These are phyloP conservation scores for Russula griseocarnosa DNA, from an alignment of 768 basidiomycete genomes.

Conservation along the genomic window DNA sequence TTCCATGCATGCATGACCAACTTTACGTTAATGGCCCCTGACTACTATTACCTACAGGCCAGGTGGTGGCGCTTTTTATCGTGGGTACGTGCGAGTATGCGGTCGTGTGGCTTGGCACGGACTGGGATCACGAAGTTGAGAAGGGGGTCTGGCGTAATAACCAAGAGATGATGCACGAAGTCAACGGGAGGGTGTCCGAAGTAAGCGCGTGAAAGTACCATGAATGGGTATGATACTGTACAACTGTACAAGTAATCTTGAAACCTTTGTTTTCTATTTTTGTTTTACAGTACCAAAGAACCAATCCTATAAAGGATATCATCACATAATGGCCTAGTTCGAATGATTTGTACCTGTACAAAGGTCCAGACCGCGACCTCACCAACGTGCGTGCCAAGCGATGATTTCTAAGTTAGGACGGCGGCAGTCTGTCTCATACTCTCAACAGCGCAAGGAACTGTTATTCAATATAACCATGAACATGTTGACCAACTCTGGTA, in stretches of 20 bases:
- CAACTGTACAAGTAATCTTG: neutral
- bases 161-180: constrained; percentile 13
- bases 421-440: no score
- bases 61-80: constrained; percentile 66
- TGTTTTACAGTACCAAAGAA: neutral
- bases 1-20: neutral
- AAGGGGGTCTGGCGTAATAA: constrained; percentile 40
- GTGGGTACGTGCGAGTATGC: constrained; percentile 67
- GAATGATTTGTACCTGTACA: neutral
- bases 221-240: neutral
- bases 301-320: neutral
- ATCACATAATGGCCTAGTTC: neutral
- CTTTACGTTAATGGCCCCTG: neutral
- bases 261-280: neutral
- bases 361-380: neutral
- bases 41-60: constrained; percentile 42
- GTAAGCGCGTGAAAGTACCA: constrained; percentile 1
- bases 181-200: neutral
- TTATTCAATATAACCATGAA: constrained; percentile 15
- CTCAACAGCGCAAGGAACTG: neutral
- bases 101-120: constrained; percentile 52
- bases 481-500: constrained; percentile 5
- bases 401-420: neutral
- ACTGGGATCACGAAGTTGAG: constrained; percentile 46
- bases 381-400: neutral